These are phyloP conservation scores for Penstemon davidsonii DNA, from an alignment of 257 asterid species.

Conservation along the genomic window DNA sequence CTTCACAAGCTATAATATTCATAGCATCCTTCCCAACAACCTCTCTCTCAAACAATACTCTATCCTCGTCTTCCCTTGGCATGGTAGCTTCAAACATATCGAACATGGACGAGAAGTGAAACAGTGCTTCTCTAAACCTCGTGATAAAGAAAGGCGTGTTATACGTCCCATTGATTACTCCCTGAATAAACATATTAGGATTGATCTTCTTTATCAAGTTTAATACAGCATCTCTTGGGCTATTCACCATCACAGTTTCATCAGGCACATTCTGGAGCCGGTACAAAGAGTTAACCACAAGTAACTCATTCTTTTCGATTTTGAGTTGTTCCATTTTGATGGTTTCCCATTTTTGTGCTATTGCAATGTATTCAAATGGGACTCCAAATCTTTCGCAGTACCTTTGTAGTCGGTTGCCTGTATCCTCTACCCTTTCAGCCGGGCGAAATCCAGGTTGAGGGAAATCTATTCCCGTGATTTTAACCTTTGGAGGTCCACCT, in stretches of 20 bases:
- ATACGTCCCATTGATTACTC: slow-evolving; percentile 47
- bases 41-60: slow-evolving; percentile 45
- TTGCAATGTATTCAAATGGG: slow-evolving; percentile 47
- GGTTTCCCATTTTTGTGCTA: slow-evolving; percentile 55
- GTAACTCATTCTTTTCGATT: slow-evolving; percentile 33
- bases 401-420: slow-evolving; percentile 44
- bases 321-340: slow-evolving; percentile 40
- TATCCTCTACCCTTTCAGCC: slow-evolving; percentile 43
- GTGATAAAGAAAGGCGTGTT: slow-evolving; percentile 56
- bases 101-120: slow-evolving; percentile 48
- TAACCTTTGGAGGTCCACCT: slow-evolving; percentile 54
- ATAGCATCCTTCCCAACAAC: slow-evolving; percentile 51
- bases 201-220: slow-evolving; percentile 40
- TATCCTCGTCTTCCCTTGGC: slow-evolving; percentile 46
- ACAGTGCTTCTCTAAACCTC: slow-evolving; percentile 57
- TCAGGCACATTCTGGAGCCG: slow-evolving; percentile 46
- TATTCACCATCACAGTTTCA: slow-evolving; percentile 39
- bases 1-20: slow-evolving; percentile 61
- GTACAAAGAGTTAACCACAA: slow-evolving; percentile 43
- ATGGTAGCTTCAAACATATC: slow-evolving; percentile 59
- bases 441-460: slow-evolving; percentile 62
- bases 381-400: slow-evolving; percentile 50
- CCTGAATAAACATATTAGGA: slow-evolving; percentile 42
- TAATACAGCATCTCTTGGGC: slow-evolving; percentile 44
- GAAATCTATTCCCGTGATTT: slow-evolving; percentile 57